A percentile compares a stretch with the other conserved stretches of the same genome.
Evolutionary conservation across 2,329 filamentous ascomycete species (phyloP).

Genomic region (Xylaria multiplex): DNA sequence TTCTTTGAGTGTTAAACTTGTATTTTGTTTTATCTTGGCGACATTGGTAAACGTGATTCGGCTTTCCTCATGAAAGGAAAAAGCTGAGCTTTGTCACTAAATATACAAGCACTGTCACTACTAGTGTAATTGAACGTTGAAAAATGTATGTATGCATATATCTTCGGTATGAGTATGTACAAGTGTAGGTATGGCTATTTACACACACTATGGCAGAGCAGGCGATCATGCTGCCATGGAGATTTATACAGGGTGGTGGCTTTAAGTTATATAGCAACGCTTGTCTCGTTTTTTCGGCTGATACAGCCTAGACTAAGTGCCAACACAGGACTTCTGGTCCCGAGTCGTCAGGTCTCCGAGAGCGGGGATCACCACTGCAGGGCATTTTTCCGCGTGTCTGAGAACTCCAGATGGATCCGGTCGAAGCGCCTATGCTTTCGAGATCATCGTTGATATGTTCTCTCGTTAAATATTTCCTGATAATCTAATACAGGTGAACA

Average conservation of each 20-base stretch:
- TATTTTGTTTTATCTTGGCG: too few species aligned
- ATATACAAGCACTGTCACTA: background rate
- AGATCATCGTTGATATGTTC: background rate
- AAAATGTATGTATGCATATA: background rate
- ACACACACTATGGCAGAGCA: background rate
- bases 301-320: background rate
- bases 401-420: background rate
- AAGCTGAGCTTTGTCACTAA: too few species aligned
- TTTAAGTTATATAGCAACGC: too few species aligned
- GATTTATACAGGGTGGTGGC: background rate
- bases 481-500: conserved; percentile 19
- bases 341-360: background rate
- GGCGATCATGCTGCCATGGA: background rate
- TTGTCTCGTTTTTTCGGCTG: background rate
- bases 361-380: background rate
- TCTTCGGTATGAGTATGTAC: conserved; percentile 12
- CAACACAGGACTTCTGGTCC: conserved; percentile 1
- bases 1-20: too few species aligned
- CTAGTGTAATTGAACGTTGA: too few species aligned
- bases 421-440: background rate
- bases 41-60: too few species aligned
- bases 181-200: conserved; percentile 8
- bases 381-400: background rate
- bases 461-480: background rate
- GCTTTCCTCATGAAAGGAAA: too few species aligned